Evolutionary conservation across 306 rosid species (phyloP), one percentile per base, ranked within the genome.

Genomic region (Arachis hypogaea): DNA sequence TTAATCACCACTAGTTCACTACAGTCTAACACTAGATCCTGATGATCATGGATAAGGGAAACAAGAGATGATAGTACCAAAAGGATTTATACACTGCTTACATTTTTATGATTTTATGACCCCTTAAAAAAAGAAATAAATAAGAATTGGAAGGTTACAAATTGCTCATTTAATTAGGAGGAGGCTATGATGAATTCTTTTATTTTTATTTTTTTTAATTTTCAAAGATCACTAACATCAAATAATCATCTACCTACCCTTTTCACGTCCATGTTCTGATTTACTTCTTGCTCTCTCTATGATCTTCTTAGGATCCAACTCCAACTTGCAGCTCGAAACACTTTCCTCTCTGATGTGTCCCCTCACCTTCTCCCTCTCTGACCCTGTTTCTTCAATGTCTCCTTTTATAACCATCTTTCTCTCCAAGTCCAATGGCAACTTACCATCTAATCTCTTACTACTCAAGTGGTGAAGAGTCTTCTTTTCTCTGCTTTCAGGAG

Each of bases 241-340:
- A 5, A 60, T 36, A 11, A 60, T 36, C 2, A 63, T 81, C 83
- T 87, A 86, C 77, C 89, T 78, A 62, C 82, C 88, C 77, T 77
- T 91, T 72, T 88, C 82, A 66, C 71, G 75, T 63, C 89, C 79
- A 69, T 78, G 86, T 61, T 88, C 93, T 62, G 93, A 78, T 82
- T 82, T 85, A 78, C 90, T 86, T 74, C 85, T 85, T 77, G 89
- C 87, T 78, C 79, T 89, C 55, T 75, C 65, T 47, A 80, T 75
- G 65, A 88, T 71, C 66, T 60, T 92, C 68, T 84, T 87, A 40
- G 95, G 80, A 57, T 91, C 88, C 81, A 84, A 54, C 2, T 88
- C 88, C 84, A 87, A 36, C 78, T 84, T 87, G 67, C 63, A 78
- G 55, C 78, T 76, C 22, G 88, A 77, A 66, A 72, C 68, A 67